phyloP scores from a whole-genome alignment of 495 filamentous ascomycete species.

The Trichoderma asperelloides region DNA sequence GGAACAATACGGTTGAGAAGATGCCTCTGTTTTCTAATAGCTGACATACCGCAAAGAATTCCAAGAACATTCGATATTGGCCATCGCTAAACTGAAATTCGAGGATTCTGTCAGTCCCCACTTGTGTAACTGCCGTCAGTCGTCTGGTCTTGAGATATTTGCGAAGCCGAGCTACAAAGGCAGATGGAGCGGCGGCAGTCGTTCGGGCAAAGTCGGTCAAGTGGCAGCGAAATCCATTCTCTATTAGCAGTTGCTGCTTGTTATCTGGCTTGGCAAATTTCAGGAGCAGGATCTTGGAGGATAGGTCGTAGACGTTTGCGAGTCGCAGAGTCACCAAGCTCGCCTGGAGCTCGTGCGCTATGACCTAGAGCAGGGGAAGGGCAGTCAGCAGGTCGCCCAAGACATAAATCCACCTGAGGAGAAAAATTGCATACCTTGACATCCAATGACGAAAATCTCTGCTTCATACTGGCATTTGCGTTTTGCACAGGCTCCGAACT shows the following conservation, averaged over 20 bases:
- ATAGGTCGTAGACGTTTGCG: conserved; percentile 91
- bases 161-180: conserved; percentile 73
- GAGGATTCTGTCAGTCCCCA: conserved; percentile 89
- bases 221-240: conserved; percentile 94
- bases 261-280: conserved; percentile 81
- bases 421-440: conserved; percentile 53
- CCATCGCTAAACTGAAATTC: conserved; percentile 91
- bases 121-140: conserved; percentile 69
- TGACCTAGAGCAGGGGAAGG: conserved; percentile 50
- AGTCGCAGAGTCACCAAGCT: conserved; percentile 69
- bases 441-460: conserved; percentile 89
- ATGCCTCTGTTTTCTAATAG: background rate
- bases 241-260: conserved; percentile 80
- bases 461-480: conserved; percentile 65
- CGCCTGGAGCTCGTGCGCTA: conserved; percentile 80
- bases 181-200: conserved; percentile 71
- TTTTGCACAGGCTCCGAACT: background rate
- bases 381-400: conserved; percentile 9
- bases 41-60: conserved; percentile 74
- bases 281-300: conserved; percentile 87
- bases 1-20: background rate
- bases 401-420: background rate
- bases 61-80: conserved; percentile 74
- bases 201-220: conserved; percentile 80
- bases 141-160: conserved; percentile 82